These are phyloP conservation scores for Leucoagaricus sp. DNA, from an alignment of 1,284 basidiomycete genomes.

Conservation along the genomic window DNA sequence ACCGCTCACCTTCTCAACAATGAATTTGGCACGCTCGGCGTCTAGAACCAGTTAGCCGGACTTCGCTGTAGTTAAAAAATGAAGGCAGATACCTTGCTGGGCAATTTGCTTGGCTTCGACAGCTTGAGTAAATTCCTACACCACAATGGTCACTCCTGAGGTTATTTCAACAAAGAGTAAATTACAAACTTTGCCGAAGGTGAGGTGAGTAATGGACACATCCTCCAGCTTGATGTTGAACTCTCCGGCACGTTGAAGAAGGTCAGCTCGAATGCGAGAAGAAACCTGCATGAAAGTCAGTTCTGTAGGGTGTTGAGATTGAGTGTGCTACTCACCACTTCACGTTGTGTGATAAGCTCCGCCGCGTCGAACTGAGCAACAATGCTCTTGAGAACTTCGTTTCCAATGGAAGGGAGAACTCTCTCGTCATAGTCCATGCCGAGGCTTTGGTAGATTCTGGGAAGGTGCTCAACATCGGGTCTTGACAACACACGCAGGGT, in stretches of 20 bases:
- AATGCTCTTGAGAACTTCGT: conserved; percentile 97
- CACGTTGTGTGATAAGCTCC: conserved; percentile 90
- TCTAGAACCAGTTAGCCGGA: conserved; percentile 46
- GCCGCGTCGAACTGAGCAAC: conserved; percentile 99
- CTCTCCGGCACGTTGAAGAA: conserved; percentile 92
- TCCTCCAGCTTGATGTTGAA: conserved; percentile 97
- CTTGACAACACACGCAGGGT: conserved; percentile 95
- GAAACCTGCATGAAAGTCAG: conserved; percentile 61
- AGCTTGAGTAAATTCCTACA: conserved; percentile 86
- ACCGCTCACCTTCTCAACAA: conserved; percentile 86
- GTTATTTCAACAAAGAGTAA: background rate
- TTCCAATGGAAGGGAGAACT: conserved; percentile 91
- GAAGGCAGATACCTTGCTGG: conserved; percentile 72
- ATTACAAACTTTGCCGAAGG: conserved; percentile 70
- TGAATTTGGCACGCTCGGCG: conserved; percentile 98
- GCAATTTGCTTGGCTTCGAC: conserved; percentile 99
- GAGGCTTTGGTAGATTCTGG: conserved; percentile 94
- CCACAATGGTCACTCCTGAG: conserved; percentile 14
- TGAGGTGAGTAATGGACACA: conserved; percentile 92
- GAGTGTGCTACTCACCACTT: conserved; percentile 60
- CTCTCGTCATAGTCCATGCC: conserved; percentile 98
- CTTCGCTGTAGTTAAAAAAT: background rate
- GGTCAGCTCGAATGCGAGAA: conserved; percentile 91
- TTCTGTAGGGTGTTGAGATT: background rate
- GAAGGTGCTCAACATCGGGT: conserved; percentile 86